Conservation (phyloP, 2,329 filamentous ascomycete genomes). For the Penicillium sp. region DNA sequence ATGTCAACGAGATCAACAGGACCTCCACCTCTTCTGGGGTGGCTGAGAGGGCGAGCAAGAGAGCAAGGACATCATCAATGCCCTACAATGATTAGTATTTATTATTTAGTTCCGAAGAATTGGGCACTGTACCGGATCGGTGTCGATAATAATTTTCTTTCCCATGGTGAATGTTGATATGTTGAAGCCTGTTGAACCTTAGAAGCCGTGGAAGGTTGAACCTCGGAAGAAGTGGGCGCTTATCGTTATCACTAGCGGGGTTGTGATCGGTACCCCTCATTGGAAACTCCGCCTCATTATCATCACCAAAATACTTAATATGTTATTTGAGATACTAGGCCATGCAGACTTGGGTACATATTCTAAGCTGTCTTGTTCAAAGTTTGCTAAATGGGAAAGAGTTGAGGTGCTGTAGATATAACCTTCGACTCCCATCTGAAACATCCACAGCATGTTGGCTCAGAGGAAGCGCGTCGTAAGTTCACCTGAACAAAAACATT, state of each 20-base stretch:
- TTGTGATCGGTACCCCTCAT: not conserved
- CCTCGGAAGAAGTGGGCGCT: slow-evolving; percentile 6
- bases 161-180: slow-evolving; percentile 53
- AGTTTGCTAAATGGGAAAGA: too few relatives aligned
- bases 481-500: too few relatives aligned
- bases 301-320: not conserved
- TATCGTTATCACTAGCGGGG: slow-evolving; percentile 15
- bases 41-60: slow-evolving; percentile 82
- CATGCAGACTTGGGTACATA: too few relatives aligned
- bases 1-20: slow-evolving; percentile 82
- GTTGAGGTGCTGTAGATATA: too few relatives aligned
- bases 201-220: not conserved
- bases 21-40: slow-evolving; percentile 83
- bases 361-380: too few relatives aligned
- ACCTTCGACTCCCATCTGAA: too few relatives aligned
- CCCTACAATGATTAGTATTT: slow-evolving; percentile 48
- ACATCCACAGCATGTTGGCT: not conserved
- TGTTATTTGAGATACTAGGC: too few relatives aligned
- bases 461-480: not conserved
- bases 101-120: not conserved
- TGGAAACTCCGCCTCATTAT: not conserved
- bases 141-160: slow-evolving; percentile 89
- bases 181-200: not conserved
- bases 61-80: slow-evolving; percentile 86
- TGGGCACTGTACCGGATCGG: slow-evolving; percentile 70